These are phyloP conservation scores for Gossypium rotundifolium DNA, from an alignment of 345 rosid species.

Conservation along the genomic window DNA sequence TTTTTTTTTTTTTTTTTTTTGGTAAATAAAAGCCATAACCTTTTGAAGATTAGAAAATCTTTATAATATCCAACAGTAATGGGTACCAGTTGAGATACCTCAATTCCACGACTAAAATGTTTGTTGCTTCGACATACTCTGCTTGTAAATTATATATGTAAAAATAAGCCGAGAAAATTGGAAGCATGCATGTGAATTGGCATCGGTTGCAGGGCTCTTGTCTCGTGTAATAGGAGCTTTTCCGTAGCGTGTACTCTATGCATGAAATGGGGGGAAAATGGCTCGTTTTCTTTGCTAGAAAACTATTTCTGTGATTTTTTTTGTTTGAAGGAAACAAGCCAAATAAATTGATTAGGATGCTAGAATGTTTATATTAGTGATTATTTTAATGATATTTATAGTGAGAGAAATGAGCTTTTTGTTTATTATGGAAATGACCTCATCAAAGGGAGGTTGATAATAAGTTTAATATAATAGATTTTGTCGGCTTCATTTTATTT, in stretches of 20 bases:
- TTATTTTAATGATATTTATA: too few relatives aligned
- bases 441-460: not conserved
- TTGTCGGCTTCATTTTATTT: conserved; percentile 2
- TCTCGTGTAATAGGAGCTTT: conserved; percentile 5
- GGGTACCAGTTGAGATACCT: not conserved
- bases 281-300: not conserved
- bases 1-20: too few relatives aligned
- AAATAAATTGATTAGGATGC: not conserved
- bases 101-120: not conserved
- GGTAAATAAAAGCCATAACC: too few relatives aligned
- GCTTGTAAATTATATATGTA: not conserved
- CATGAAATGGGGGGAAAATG: not conserved
- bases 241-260: conserved; percentile 14
- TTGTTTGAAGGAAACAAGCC: not conserved
- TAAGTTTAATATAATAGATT: not conserved
- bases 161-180: not conserved
- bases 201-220: conserved; percentile 14
- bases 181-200: conserved; percentile 7
- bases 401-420: too few relatives aligned
- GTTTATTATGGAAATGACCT: not conserved
- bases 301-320: not conserved
- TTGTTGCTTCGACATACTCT: not conserved
- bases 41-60: too few relatives aligned
- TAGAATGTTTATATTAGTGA: not conserved
- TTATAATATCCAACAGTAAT: not conserved